Base-by-base conservation (phyloP, 1,139 yeast species). In the Dujonia santamariae region DNA sequence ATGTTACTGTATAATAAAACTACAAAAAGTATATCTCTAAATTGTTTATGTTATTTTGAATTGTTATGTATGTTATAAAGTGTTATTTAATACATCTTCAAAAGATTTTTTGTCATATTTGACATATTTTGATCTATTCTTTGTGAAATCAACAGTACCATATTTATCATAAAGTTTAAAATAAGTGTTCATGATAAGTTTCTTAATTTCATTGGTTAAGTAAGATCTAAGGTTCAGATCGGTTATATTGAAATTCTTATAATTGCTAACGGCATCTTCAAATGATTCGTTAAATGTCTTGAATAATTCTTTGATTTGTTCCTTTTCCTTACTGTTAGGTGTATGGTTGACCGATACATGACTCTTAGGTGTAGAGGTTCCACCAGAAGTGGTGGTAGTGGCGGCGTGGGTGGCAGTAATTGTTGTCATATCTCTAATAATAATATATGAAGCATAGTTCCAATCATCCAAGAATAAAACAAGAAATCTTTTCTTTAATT, bases 241-340 rank as follows among this genome's bases (percentile, higher is more conserved):
- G 9, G 80, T 73, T 31, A 87, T 72, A 42, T 75, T 72, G 57
- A 80, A 79, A 44, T 70, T 67, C 51, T 78, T 79, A 54, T 85
- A 81, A 38, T 74, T 73, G 33, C 72, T 68, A 17, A 84, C 69
- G 30, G 92, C 74, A 34, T 76, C 82, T 41, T 87, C 96, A 52
- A 87, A 85, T 35, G 90, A 86, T 20, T 79, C 78, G 50, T 92
- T 90, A 61, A 92, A 90, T 37, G 67, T 76, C 45, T 74, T 76
- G 64, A 88, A 90, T 51, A 86, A 80, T 41, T 92, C 97, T 52
- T 92, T 94, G 39, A 90, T 78, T 37, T 74, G 78, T 35, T 88
- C 97, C 42, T 80, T 78, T 45, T 90, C 95, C 51, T 88, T 90
- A 23, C 76, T 72, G 3, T 79, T 60, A 23, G 31, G 24, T 34